These are phyloP conservation scores for Sclerotinia subarctica DNA, from an alignment of 2,329 filamentous ascomycete genomes.

Conservation along the genomic window DNA sequence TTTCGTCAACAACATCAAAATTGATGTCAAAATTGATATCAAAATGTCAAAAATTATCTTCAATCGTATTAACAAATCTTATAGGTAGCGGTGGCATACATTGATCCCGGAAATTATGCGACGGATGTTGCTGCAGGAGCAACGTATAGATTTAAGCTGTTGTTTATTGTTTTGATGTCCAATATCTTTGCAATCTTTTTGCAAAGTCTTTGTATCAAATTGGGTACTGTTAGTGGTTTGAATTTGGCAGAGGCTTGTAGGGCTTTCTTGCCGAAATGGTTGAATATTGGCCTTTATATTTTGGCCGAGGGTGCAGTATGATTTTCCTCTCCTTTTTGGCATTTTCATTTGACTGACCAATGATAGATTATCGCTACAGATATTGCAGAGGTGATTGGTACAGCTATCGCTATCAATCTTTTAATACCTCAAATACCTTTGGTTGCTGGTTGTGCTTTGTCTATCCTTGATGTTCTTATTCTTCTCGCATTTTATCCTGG, in stretches of 20 bases:
- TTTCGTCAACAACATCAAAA: neutral
- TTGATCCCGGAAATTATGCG: conserved; percentile 52
- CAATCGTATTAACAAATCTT: neutral
- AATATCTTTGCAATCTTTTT: conserved; percentile 58
- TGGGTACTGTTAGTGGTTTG: conserved; percentile 52
- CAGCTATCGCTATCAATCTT: conserved; percentile 66
- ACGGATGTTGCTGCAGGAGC: conserved; percentile 57
- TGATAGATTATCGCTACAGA: conserved; percentile 54
- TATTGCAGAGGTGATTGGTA: conserved; percentile 62
- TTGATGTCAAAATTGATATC: neutral
- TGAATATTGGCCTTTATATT: conserved; percentile 52
- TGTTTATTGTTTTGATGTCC: conserved; percentile 56
- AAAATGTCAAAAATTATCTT: neutral
- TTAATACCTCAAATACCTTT: conserved; percentile 61
- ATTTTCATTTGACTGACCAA: conserved; percentile 19
- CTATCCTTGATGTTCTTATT: conserved; percentile 64
- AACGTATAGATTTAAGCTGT: conserved; percentile 49
- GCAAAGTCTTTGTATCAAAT: conserved; percentile 54
- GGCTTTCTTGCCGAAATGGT: conserved; percentile 49
- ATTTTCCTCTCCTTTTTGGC: neutral
- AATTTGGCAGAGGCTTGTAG: conserved; percentile 52
- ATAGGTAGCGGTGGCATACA: conserved; percentile 41
- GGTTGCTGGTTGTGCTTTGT: conserved; percentile 65
- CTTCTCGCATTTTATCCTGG: conserved; percentile 66
- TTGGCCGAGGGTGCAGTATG: conserved; percentile 50